Evolutionary conservation across 345 rosid genomes (phyloP).

Genomic region (Brassica rapa): DNA sequence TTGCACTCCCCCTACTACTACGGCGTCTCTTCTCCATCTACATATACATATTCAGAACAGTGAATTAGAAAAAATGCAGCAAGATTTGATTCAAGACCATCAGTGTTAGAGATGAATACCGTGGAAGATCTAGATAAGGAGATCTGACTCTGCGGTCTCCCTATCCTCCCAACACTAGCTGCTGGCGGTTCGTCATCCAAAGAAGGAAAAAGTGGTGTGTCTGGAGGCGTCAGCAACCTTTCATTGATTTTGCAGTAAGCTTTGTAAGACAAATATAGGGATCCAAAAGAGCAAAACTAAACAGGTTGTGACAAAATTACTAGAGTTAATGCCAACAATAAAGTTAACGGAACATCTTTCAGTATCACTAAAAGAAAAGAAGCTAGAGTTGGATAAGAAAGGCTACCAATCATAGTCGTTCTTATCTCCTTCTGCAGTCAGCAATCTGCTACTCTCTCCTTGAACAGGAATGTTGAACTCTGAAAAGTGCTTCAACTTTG

Average conservation of each 20-base stretch:
- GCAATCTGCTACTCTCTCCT: slow-evolving; percentile 87
- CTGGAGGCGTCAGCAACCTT: slow-evolving; percentile 98
- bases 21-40: slow-evolving; percentile 93
- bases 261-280: slow-evolving; percentile 34
- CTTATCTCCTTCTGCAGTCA: slow-evolving; percentile 83
- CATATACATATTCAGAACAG: slow-evolving; percentile 34
- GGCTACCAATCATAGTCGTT: slow-evolving; percentile 95
- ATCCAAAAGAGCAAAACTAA: slow-evolving; percentile 14
- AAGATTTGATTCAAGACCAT: slow-evolving; percentile 20
- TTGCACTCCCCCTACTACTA: slow-evolving; percentile 93
- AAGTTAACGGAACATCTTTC: slow-evolving; percentile 4
- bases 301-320: neutral
- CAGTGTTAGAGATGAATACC: slow-evolving; percentile 45
- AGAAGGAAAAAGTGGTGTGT: slow-evolving; percentile 93
- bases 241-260: slow-evolving; percentile 41
- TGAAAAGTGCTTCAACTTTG: slow-evolving; percentile 79
- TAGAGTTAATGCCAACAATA: slow-evolving; percentile 1
- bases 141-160: slow-evolving; percentile 88
- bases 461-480: slow-evolving; percentile 75
- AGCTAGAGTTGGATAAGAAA: slow-evolving; percentile 12
- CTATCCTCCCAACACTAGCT: slow-evolving; percentile 60
- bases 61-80: slow-evolving; percentile 7
- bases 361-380: neutral
- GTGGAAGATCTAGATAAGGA: slow-evolving; percentile 94
- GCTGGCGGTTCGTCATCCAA: slow-evolving; percentile 80